Base-by-base conservation (phyloP, 345 rosid species). In the Eucalyptus sp. region DNA sequence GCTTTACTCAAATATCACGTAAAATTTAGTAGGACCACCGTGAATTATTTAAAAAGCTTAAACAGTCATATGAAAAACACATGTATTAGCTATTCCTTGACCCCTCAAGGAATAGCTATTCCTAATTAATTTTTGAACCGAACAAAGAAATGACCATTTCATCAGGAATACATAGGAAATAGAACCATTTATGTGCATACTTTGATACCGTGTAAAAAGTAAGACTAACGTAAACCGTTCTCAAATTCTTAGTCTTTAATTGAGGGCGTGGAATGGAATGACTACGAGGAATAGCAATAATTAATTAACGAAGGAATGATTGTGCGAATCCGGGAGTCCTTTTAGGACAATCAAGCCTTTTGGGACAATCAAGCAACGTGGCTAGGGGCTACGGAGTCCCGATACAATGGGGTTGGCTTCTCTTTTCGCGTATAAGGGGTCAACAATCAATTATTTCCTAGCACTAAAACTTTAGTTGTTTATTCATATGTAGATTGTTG, bases 1-100 rank as follows among this genome's bases (percentile, higher is more conserved):
- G 76, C 12, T 37, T 20, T 37, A 41, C 27, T 76, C 2, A 4
- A 11, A 33, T 68, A 68, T 6, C 44, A 17, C 20, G 27, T 41
- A 37, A 37, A 31, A 76, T 76, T 76, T 10, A 18, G 27, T 0
- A 22, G 3, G 1, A 37, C 2, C 8, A 41, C 6, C 4, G 0
- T 12, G 3, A 10, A 37, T 3, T 76, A 37, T 76, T 76, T 6
- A 24, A 10, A 37, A 37, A 37, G 11, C 46, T 71, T 76, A 76
- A 76, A 37, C 18, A 15, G 18, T 64, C 71, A 29, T 64, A 64
- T 29, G 71, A 2, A 64, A 22, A 15, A 64, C 37, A 64, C 10
- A 29, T 8, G 2, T 29, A 64, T 64, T 64, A n/a, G 3, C 37
- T n/a, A 64, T 64, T n/a, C 71, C 5, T n/a, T 14, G 1, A n/a